phyloP scores from a whole-genome alignment of 2,329 filamentous ascomycete genomes.

The Bertia moriformis region DNA sequence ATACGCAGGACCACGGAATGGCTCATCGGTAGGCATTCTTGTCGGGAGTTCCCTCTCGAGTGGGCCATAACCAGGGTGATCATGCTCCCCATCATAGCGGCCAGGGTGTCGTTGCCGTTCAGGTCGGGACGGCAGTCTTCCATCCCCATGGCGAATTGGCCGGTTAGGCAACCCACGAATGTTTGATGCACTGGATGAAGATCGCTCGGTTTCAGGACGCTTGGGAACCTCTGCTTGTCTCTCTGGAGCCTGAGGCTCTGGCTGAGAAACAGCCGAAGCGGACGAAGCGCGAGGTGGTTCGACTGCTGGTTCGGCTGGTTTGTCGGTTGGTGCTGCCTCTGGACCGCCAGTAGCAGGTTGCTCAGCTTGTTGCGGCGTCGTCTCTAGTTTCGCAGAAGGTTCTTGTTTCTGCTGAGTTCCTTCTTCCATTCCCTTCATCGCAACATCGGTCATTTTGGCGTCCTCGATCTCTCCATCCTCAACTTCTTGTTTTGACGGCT shows the following conservation, averaged over 20 bases:
- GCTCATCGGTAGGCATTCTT: conserved; percentile 18
- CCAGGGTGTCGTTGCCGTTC: neutral
- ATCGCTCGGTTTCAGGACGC: conserved; percentile 20
- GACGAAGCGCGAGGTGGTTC: neutral
- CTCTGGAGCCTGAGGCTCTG: conserved; percentile 5
- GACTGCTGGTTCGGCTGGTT: neutral
- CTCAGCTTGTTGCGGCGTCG: neutral
- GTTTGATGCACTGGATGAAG: conserved; percentile 5
- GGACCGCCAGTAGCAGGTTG: neutral
- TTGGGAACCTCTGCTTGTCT: conserved; percentile 12
- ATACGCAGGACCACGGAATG: conserved; percentile 17
- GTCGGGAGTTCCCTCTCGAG: conserved; percentile 14
- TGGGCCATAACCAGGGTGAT: neutral
- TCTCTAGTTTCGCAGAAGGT: neutral
- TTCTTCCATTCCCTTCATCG: neutral
- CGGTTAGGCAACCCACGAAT: neutral
- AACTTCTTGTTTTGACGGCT: conserved; percentile 17
- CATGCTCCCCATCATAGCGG: neutral
- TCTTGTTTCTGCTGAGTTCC: neutral
- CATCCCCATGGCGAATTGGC: neutral
- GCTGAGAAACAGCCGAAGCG: conserved; percentile 4
- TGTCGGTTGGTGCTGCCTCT: neutral
- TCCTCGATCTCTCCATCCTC: conserved; percentile 29
- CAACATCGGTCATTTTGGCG: conserved; percentile 20
- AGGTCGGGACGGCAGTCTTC: neutral